Evolutionary conservation across 345 rosid species (phyloP), one percentile per base, ranked within the genome.

Genomic region (Erysimum cheiranthoides): DNA sequence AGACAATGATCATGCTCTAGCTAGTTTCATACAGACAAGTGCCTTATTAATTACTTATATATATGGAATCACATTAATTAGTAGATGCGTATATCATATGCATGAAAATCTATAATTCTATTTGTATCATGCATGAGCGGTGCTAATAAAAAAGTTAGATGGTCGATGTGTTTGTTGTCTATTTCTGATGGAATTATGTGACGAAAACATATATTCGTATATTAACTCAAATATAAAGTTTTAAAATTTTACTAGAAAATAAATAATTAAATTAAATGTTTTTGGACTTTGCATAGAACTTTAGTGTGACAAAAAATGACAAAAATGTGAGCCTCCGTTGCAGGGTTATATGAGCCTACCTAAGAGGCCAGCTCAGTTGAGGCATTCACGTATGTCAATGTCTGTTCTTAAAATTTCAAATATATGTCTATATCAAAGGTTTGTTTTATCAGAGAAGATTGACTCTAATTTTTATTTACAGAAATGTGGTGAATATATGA

Each of bases 81-180:
- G 3, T 10, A 13, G 73, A 25, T 36, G 30, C 7, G 42, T 14
- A 34, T 35, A 35, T 35, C 13, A 28, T 46, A 61, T 27, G 8
- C 45, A 53, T 39, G 51, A 27, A 39, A 30, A 18, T 70, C 16
- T 38, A 56, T 17, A 4, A 57, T 42, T 13, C 17, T 57, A 43
- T 27, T 4, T 39, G 40, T 10, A n/a, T 49, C 8, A 71, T 71
- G 68, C 67, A 34, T 71, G 50, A 49, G 39, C 11, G 66, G 27
- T 70, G 27, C 57, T 34, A 32, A 18, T 42, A 16, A 54, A 64
- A 38, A 40, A 10, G 21, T 66, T 74, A 17, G 16, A 46, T 16
- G 50, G 40, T 74, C 51, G 73, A 66, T 74, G 51, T 57, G 73
- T 74, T 57, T 57, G 16, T 74, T 66, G 73, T 74, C 78, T 49